phyloP scores from a whole-genome alignment of 768 basidiomycete species.

The Paxillus rubicundulus region DNA sequence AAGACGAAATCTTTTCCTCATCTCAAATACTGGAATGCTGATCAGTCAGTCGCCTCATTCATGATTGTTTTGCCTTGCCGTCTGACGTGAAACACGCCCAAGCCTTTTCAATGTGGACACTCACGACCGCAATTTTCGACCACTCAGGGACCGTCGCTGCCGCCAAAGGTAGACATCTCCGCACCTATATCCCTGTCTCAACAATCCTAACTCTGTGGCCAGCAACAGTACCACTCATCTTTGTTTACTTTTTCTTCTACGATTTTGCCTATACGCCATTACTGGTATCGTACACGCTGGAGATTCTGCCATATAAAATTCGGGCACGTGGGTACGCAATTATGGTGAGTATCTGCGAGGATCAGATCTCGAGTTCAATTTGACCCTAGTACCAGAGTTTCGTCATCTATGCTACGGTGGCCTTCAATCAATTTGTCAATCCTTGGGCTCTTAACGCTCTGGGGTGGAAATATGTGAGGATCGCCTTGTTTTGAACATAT shows the following conservation, averaged over 20 bases:
- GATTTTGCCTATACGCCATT: slow-evolving; percentile 80
- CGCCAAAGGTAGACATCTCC: slow-evolving; percentile 20
- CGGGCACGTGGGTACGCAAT: slow-evolving; percentile 79
- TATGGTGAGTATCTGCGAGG: slow-evolving; percentile 47
- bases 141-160: slow-evolving; percentile 28
- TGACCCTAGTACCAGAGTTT: slow-evolving; percentile 45
- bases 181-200: not conserved
- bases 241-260: slow-evolving; percentile 48
- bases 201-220: not conserved
- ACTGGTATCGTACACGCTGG: slow-evolving; percentile 59
- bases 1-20: slow-evolving; percentile 64
- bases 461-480: slow-evolving; percentile 47
- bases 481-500: not conserved
- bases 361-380: not conserved
- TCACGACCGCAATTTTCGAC: slow-evolving; percentile 40
- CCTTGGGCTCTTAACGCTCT: slow-evolving; percentile 62
- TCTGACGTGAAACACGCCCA: not conserved
- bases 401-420: slow-evolving; percentile 59
- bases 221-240: slow-evolving; percentile 69
- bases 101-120: slow-evolving; percentile 61
- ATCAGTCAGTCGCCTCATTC: slow-evolving; percentile 36
- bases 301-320: slow-evolving; percentile 78
- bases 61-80: not conserved
- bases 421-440: slow-evolving; percentile 80
- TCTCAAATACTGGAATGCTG: slow-evolving; percentile 60